Evolutionary conservation across 2,329 filamentous ascomycete species (phyloP), one percentile per base, ranked within the genome.

Genomic region (Microsporum audouinii): DNA sequence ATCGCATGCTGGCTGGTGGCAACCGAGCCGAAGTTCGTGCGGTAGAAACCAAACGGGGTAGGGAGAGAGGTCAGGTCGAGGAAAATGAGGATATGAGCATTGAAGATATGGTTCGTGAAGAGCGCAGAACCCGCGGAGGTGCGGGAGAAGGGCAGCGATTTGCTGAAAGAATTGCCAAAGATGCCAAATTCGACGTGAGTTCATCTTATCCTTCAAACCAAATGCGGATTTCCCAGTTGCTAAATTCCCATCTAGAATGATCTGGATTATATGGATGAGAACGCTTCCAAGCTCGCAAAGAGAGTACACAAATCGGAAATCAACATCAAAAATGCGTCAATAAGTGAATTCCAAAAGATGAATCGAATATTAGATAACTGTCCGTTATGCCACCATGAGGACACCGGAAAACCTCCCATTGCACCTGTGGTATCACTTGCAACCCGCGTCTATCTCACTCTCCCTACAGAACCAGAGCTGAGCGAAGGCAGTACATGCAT

Each of bases 221-320:
- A 10, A 33, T 17, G 14, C 3, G 17, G 17, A 23, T 23, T 55
- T 55, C 23, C 31, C 10, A 14, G 3, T 17, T 36, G 27, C 27
- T 41, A 49, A 64, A 23, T 64, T 47, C 27, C 29, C 0, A 60
- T 10, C 10, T 63, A 82, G 77, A 85, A 95, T 69, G 88, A 95
- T 72, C 84, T 99, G 31, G 92, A 99, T 60, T 99, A 99, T 75
- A 88, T 97, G 81, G 92, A 99, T 71, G 94, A 97, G 68, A 97
- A 99, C 70, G 94, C 94, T 14, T 82, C 85, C 58, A 95, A 92
- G 74, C 84, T 99, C 10, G 91, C 92, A 33, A 87, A 86, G 69
- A 86, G 88, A 31, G 88, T 96, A 12, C 88, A 95, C 71, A 94
- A 91, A 72, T 92, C 88, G 43, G 89, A 95, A 66, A 80, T 89